Base-by-base conservation (phyloP, 1,284 basidiomycete species). In the Ustilago vetiveriae region DNA sequence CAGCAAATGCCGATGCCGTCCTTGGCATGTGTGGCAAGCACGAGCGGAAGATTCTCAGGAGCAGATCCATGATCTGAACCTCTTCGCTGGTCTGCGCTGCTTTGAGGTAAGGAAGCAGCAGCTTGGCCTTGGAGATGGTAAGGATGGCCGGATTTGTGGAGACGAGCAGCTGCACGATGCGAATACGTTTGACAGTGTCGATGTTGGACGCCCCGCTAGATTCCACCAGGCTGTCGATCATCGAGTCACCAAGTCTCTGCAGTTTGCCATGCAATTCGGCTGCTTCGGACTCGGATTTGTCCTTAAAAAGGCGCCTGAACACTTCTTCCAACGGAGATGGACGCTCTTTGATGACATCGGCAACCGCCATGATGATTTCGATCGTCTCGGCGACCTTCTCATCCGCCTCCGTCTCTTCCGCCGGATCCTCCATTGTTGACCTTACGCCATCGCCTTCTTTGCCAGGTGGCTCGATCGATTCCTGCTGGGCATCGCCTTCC, bases 151-250 rank as follows among this genome's bases (percentile, higher is more conserved):
- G 91, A 77, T 92, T 89, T 0, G 91, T 90, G 3, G 88, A 86
- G 6, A 89, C 87, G 68, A 97, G 88, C 1, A 94, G 83, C 79
- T 92, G 88, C 30, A 96, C 89, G 0, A 92, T 92, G 70, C 90
- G 86, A 66, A 96, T 87, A 78, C 71, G 68, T n/a, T 71, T 75
- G 45, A 75, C 64, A 11, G 67, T 66, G 16, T 63, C 57, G 14
- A 50, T 33, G 41, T 39, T 51, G 41, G 90, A 88, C 19, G 89
- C 82, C 74, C 89, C 89, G 6, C 89, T 88, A 0, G 90, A 90
- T 82, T 94, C 94, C 5, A 94, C 91, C 16, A 98, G 84, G 13
- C 88, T 88, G 78, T 92, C 90, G 49, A 97, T 92, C 68, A 98
- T 83, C 0, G 87, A 86, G 74, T 94, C 91, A 67, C 90, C 92